These are phyloP conservation scores for Kurtzmaniella quercitrusa DNA, from an alignment of 1,139 yeast species.

Conservation along the genomic window DNA sequence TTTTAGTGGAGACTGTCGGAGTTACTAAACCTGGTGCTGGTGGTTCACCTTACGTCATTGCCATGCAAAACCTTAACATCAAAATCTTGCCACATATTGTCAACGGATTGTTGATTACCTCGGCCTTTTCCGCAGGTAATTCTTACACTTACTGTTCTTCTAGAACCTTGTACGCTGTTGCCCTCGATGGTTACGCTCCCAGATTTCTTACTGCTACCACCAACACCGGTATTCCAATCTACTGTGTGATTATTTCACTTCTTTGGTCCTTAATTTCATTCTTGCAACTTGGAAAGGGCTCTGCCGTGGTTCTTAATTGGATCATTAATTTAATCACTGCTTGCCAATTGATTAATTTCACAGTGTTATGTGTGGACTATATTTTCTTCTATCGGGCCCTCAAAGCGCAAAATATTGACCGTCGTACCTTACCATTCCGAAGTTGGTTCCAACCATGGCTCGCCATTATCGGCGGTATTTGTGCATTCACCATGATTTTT, in stretches of 20 bases:
- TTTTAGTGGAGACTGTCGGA: constrained; percentile 9
- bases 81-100: constrained; percentile 56
- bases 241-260: constrained; percentile 34
- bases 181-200: constrained; percentile 54
- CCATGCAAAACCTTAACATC: constrained; percentile 21
- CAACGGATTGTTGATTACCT: constrained; percentile 55
- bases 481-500: constrained; percentile 50
- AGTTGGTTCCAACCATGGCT: constrained; percentile 44
- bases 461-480: constrained; percentile 27
- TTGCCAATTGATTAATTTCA: constrained; percentile 28
- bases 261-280: constrained; percentile 46
- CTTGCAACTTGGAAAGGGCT: constrained; percentile 23
- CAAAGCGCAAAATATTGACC: constrained; percentile 50
- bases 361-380: constrained; percentile 23
- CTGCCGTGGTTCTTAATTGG: constrained; percentile 27
- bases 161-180: constrained; percentile 55
- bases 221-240: constrained; percentile 40
- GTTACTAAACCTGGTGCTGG: constrained; percentile 18
- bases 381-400: constrained; percentile 20
- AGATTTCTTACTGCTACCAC: constrained; percentile 37
- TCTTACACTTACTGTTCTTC: constrained; percentile 67
- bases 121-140: constrained; percentile 72
- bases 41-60: constrained; percentile 20
- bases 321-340: constrained; percentile 30
- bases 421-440: constrained; percentile 51